A percentile compares a stretch with the other conserved stretches of the same genome.
These are phyloP conservation scores for Calonectria leucothoes DNA, from an alignment of 2,329 filamentous ascomycete genomes.

Conservation along the genomic window DNA sequence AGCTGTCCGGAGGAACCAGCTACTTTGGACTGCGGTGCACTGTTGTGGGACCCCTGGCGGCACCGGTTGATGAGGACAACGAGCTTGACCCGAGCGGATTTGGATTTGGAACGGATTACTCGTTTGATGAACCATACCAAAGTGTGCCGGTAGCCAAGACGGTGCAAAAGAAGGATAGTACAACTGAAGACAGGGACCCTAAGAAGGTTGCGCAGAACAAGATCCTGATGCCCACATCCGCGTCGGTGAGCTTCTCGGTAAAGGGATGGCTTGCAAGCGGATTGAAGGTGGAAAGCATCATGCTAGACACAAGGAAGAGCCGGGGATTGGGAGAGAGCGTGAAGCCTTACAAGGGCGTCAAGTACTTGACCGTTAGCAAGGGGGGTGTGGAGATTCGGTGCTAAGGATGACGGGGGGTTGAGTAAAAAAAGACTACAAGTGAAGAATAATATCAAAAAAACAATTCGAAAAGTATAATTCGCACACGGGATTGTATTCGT, in stretches of 20 bases:
- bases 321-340: conserved; percentile 87
- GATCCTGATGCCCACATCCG: conserved; percentile 83
- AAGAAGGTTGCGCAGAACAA: conserved; percentile 75
- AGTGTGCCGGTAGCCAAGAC: conserved; percentile 50
- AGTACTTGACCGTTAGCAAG: conserved; percentile 86
- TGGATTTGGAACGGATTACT: conserved; percentile 63
- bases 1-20: conserved; percentile 74
- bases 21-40: conserved; percentile 84
- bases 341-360: conserved; percentile 97
- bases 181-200: conserved; percentile 60
- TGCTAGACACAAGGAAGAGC: conserved; percentile 81
- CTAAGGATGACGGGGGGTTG: conserved; percentile 41
- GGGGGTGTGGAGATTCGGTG: conserved; percentile 74
- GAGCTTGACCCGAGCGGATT: conserved; percentile 63
- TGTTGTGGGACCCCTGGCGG: conserved; percentile 72
- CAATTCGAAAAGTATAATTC: neutral
- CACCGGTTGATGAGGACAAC: conserved; percentile 58
- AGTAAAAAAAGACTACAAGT: conserved; percentile 15
- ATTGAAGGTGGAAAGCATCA: conserved; percentile 74
- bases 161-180: conserved; percentile 45
- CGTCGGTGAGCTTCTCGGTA: conserved; percentile 77
- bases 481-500: neutral
- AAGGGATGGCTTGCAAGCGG: conserved; percentile 78
- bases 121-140: conserved; percentile 69
- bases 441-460: conserved; percentile 12